Base-by-base conservation (phyloP, 495 filamentous ascomycete species). In the Aspergillus panamensis region DNA sequence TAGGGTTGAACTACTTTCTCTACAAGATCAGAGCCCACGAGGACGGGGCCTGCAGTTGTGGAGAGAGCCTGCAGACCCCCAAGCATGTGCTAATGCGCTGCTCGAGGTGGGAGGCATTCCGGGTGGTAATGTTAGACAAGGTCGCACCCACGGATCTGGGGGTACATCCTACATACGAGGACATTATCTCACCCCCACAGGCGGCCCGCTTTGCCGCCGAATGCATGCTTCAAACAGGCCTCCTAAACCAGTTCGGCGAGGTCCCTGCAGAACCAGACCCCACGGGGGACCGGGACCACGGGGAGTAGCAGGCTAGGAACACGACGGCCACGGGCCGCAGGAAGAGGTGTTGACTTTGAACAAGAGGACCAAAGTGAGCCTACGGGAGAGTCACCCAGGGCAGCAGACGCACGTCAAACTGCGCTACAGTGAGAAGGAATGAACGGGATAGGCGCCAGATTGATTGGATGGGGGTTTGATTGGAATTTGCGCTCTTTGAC, bases 1-100 rank as follows among this genome's bases (percentile, higher is more conserved):
- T 73, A 21, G 59, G 60, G 29, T 52, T 73, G 20, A 48, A 42
- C 2, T 51, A 58, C 13, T 73, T 68, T 47, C 65, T 73, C 17
- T 60, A 62, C 39, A 29, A 33, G 6, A 69, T 72, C 37, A 62
- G 65, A 16, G 62, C 56, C 31, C 55, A 59, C 19, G 58, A 69
- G 8, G 61, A 53, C 10, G 61, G 63, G 21, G 14, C 58, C 37
- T 73, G 58, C 48, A 29, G 52, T 47, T 73, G 58, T 42, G 59
- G 55, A 1, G 40, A 51, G 16, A 59, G 58, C 31, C 33, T 12
- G 3, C 57, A 69, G 57, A 69, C 62, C 3, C 47, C 64, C 44
- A 48, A 30, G 5, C 64, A 73, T 21, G 51, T 72, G 14, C 49
- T 72, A 25, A 31, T 69, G 13, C 48, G 67, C 20, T 71, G 63